Evolutionary conservation across 164 flowering plant genomes (phyloP), one percentile per base, ranked within the genome.

Genomic region (Aristolochia fimbriata): DNA sequence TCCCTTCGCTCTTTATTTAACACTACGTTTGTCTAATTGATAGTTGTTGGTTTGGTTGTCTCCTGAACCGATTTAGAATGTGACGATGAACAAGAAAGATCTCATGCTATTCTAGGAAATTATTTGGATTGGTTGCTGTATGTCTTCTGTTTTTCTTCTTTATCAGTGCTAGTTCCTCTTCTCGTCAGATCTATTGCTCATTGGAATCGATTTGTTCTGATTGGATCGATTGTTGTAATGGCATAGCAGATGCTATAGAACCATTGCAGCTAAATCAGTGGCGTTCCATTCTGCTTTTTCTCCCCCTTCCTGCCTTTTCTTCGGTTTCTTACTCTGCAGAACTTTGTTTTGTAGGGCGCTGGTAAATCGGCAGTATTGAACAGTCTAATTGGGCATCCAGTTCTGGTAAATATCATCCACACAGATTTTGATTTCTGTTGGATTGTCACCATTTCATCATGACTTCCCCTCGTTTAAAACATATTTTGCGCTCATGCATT

Each of bases 311-410:
- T 37, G 1, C 8, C 43, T 10, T 10, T 37, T 6, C 43, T 37
- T 3, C 8, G 43, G 43, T 37, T 37, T 21, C 63, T 54, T 68
- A 27, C 55, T 25, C 52, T 43, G 61, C 23, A 7, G 24, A 22
- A 47, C 52, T 14, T 46, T 68, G n/a, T 20, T 62, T 51, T 47
- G 30, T 73, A 90, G 97, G 97, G 99, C 66, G 97, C 97, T 47
- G 99, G 99, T 30, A 93, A 93, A 75, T 93, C 99, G 61, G 97
- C 96, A 6, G 86, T 81, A 7, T 71, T 93, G 77, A 93, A 90
- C 73, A 93, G 97, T 78, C 71, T 93, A 61, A 85, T 93, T 64
- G 99, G 97, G 53, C 97, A 93, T 76, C 99, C 99, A 51, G 85
- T 89, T 63, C 69, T 93, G 80, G 99, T 93, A 74, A 78, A 91